Conservation (phyloP, 2,329 filamentous ascomycete genomes). For the Nakataea oryzae region DNA sequence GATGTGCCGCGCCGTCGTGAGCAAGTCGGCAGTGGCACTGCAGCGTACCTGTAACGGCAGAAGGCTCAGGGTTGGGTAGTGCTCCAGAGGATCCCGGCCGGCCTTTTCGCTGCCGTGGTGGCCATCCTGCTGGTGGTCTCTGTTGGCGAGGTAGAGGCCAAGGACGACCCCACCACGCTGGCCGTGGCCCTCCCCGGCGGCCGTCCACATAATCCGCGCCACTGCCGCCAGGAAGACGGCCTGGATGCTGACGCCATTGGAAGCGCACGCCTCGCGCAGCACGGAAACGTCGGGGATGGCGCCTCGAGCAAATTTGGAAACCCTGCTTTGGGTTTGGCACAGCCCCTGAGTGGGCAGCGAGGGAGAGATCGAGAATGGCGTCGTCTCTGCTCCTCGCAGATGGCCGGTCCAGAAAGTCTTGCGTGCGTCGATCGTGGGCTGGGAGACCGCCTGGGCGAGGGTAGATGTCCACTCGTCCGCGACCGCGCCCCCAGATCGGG, state of each 20-base stretch:
- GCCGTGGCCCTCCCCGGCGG: constrained; percentile 1
- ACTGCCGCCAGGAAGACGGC: constrained; percentile 60
- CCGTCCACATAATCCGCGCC: constrained; percentile 14
- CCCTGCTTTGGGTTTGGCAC: background rate
- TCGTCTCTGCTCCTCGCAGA: constrained; percentile 13
- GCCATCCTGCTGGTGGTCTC: constrained; percentile 29
- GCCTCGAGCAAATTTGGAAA: constrained; percentile 31
- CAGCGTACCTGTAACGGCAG: constrained; percentile 55
- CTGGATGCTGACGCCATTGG: constrained; percentile 56
- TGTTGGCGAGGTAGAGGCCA: constrained; percentile 77
- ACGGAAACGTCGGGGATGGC: constrained; percentile 28
- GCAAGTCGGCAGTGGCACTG: constrained; percentile 20
- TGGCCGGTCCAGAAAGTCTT: constrained; percentile 31
- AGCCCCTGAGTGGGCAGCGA: background rate
- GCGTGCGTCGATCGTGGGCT: constrained; percentile 7
- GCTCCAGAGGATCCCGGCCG: constrained; percentile 31
- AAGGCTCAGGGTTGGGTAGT: constrained; percentile 68
- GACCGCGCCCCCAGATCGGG: background rate
- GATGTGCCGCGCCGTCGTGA: constrained; percentile 46
- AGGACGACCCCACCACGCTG: constrained; percentile 41
- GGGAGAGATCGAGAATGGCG: background rate
- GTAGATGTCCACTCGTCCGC: background rate
- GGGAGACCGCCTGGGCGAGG: background rate
- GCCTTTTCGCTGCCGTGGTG: constrained; percentile 9
- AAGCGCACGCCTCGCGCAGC: constrained; percentile 27